Base-by-base conservation (phyloP, 192 early-diverging fungal species). In the Dissophora globulifera region DNA sequence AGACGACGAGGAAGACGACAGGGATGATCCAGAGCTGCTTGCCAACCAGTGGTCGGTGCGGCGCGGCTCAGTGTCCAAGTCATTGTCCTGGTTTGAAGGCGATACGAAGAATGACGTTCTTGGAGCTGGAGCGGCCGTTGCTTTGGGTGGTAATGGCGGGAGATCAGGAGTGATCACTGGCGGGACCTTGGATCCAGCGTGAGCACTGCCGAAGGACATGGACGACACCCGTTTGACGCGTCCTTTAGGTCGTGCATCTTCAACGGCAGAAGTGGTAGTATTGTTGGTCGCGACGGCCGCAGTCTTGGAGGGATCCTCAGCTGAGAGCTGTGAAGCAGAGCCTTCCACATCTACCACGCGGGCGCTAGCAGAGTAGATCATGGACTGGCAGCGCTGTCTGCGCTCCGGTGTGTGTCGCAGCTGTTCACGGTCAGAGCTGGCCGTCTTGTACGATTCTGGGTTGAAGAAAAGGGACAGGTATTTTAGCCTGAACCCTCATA, bases 311-410 rank as follows among this genome's bases (percentile, higher is more conserved):
- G 27, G 41, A 12, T 29, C 8, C 7, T 15, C 41, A 26, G 42
- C 41, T 16, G 56, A 58, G 2, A n/a, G 29, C 12, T 47, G 15
- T 12, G 22, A 41, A 16, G n/a, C 27, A 2, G 42, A 0, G 4
- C 46, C 48, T 2, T 68, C 66, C 8, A 27, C 20, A 4, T 62
- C 68, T 20, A 23, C 11, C 22, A 16, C 58, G 33, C 46, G 59
- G 17, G 47, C n/a, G 0, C 31, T 47, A 0, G 25, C 6, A 0
- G 60, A 61, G 17, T 17, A 49, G 8, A 63, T 26, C 69, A 63
- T 57, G 9, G 69, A 72, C 20, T 31, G 61, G 31, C 69, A 72
- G 16, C 69, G 40, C 31, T 71, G 58, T 52, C 66, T 51, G 13
- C 54, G 35, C 6, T 51, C 47, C 19, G 17, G 7, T 40, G 19